Percentiles rank a stretch among this genome's conserved stretches.
These are phyloP conservation scores for Blastocystis sp. DNA, from an alignment of 352 stramenopile genomes.

Conservation along the genomic window DNA sequence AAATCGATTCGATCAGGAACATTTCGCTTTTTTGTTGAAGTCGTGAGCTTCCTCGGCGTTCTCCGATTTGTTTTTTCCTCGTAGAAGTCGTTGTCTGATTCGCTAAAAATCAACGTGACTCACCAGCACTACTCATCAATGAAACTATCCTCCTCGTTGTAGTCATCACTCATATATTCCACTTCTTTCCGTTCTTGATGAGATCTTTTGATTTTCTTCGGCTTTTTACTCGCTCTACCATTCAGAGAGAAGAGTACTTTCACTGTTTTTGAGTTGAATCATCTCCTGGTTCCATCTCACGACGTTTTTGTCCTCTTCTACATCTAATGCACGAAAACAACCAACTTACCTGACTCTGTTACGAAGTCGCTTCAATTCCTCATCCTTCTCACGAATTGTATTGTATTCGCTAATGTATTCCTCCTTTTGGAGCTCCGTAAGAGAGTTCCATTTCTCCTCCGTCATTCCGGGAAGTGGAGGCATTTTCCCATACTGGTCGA, in stretches of 20 bases:
- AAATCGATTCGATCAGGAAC: conserved; percentile 7
- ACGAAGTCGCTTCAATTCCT: conserved; percentile 36
- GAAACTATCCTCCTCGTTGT: conserved; percentile 6
- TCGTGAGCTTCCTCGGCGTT: not conserved
- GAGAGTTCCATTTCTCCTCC: conserved; percentile 53
- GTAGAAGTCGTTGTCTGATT: not conserved
- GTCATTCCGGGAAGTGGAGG: conserved; percentile 34
- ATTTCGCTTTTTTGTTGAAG: conserved; percentile 31
- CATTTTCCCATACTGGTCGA: conserved; percentile 38
- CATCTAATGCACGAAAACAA: not conserved
- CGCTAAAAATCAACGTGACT: not conserved
- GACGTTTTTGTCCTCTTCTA: not conserved
- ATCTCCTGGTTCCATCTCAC: not conserved
- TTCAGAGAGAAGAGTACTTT: not conserved
- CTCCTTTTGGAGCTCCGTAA: conserved; percentile 21
- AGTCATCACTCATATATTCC: not conserved
- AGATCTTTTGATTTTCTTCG: not conserved
- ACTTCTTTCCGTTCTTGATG: not conserved
- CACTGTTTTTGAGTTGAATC: not conserved
- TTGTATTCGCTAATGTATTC: conserved; percentile 46
- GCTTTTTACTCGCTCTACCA: not conserved
- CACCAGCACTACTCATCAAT: not conserved
- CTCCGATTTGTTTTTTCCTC: not conserved
- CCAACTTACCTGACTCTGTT: not conserved
- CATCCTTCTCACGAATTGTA: conserved; percentile 1